phyloP scores from a whole-genome alignment of 208 protist genomes.

The Crithidia acanthocephali region DNA sequence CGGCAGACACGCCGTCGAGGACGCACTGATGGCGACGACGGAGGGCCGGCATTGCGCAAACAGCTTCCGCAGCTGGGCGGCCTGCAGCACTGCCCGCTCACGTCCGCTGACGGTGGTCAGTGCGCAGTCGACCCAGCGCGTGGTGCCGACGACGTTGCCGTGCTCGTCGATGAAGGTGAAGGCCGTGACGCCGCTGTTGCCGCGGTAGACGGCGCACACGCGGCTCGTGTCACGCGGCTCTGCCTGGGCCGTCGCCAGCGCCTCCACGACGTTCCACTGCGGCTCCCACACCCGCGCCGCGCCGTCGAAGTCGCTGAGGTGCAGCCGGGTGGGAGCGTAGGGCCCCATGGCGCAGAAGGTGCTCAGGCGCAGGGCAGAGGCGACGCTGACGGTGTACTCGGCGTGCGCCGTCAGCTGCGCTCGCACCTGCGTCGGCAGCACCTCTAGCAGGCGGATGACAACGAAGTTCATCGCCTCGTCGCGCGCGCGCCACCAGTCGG shows the following conservation, averaged over 20 bases:
- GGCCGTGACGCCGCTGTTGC: constrained; percentile 64
- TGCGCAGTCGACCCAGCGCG: constrained; percentile 75
- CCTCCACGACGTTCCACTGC: constrained; percentile 88
- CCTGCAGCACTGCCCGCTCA: constrained; percentile 49
- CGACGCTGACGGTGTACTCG: constrained; percentile 43
- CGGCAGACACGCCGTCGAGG: constrained; percentile 41
- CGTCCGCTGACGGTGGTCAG: constrained; percentile 60
- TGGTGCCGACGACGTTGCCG: constrained; percentile 65
- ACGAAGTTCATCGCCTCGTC: constrained; percentile 70
- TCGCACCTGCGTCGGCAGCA: constrained; percentile 64
- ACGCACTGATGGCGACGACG: constrained; percentile 77
- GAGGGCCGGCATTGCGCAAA: constrained; percentile 62
- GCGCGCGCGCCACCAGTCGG: constrained; percentile 66
- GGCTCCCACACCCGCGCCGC: constrained; percentile 68
- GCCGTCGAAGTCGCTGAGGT: constrained; percentile 57
- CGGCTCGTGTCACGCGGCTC: constrained; percentile 35
- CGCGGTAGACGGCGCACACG: constrained; percentile 80
- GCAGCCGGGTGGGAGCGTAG: constrained; percentile 67
- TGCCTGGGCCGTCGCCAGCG: constrained; percentile 34
- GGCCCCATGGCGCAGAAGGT: constrained; percentile 66
- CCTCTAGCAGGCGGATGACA: constrained; percentile 58
- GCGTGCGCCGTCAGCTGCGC: constrained; percentile 61
- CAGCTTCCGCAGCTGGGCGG: constrained; percentile 66
- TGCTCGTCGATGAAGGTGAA: constrained; percentile 83
- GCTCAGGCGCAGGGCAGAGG: constrained; percentile 55